Evolutionary conservation across 2,329 filamentous ascomycete species (phyloP).

Genomic region (Aspergillus niger): DNA sequence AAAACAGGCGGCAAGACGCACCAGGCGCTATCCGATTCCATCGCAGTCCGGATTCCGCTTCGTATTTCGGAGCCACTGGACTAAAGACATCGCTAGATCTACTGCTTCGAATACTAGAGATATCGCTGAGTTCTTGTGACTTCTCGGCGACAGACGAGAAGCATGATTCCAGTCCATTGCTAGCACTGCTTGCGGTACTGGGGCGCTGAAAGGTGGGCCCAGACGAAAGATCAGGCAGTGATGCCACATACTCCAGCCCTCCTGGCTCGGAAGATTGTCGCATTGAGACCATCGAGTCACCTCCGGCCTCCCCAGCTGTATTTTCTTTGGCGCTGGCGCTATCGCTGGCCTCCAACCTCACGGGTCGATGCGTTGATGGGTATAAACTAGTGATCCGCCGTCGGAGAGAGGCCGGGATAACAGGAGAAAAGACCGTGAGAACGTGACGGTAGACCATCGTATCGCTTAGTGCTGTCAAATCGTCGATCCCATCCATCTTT

Average conservation of each 20-base stretch:
- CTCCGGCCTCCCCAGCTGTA: not conserved
- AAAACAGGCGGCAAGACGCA: constrained; percentile 16
- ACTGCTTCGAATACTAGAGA: constrained; percentile 20
- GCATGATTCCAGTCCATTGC: constrained; percentile 9
- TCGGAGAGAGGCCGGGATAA: constrained; percentile 32
- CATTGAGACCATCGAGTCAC: not conserved
- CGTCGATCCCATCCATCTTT: constrained; percentile 4
- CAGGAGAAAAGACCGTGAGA: constrained; percentile 20
- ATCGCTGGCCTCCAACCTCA: not conserved
- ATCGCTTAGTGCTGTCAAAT: not conserved
- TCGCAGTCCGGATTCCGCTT: constrained; percentile 33
- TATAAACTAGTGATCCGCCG: constrained; percentile 31
- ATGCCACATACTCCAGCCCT: constrained; percentile 1
- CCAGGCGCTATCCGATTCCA: constrained; percentile 41
- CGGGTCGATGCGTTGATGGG: constrained; percentile 16
- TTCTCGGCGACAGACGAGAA: constrained; percentile 17
- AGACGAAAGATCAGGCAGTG: not conserved
- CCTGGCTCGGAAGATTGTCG: not conserved
- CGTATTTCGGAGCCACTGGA: constrained; percentile 26
- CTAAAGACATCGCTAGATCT: constrained; percentile 14
- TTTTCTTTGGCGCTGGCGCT: constrained; percentile 6
- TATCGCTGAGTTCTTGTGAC: constrained; percentile 26
- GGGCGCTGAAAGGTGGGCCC: constrained; percentile 12
- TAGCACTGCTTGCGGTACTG: constrained; percentile 17
- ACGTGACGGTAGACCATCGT: constrained; percentile 25